phyloP scores from a whole-genome alignment of 2,329 filamentous ascomycete genomes.

The Sporothrix inflata region DNA sequence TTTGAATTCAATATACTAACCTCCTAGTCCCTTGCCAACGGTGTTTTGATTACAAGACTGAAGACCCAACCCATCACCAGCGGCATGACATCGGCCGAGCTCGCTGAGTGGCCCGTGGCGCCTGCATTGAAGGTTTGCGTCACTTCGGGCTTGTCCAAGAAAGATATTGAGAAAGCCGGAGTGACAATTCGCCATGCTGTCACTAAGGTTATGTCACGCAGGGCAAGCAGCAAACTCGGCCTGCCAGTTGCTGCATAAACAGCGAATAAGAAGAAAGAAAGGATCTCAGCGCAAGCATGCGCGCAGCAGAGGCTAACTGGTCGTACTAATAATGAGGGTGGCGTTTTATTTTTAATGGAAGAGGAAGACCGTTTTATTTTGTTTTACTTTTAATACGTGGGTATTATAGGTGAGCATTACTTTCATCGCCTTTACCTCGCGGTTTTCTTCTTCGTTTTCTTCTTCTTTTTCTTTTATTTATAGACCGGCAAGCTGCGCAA shows the following conservation, averaged over 20 bases:
- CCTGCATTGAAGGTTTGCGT: slow-evolving; percentile 91
- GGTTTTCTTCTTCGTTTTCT: too few species aligned
- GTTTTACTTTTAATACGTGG: neutral
- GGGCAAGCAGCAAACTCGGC: slow-evolving; percentile 42
- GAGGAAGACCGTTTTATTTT: neutral
- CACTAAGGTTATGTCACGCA: slow-evolving; percentile 81
- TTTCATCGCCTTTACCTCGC: too few species aligned
- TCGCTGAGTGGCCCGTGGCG: slow-evolving; percentile 67
- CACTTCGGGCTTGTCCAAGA: slow-evolving; percentile 84
- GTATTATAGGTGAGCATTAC: too few species aligned
- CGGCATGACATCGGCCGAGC: slow-evolving; percentile 68
- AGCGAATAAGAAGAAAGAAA: neutral
- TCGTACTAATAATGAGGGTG: neutral
- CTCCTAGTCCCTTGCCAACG: slow-evolving; percentile 77
- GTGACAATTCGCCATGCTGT: slow-evolving; percentile 87
- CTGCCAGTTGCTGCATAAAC: slow-evolving; percentile 32
- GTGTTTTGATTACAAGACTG: slow-evolving; percentile 83
- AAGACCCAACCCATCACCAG: slow-evolving; percentile 73
- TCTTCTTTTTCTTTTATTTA: neutral
- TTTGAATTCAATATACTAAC: slow-evolving; percentile 14
- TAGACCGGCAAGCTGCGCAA: neutral
- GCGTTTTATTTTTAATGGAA: neutral
- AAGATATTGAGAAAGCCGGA: slow-evolving; percentile 94
- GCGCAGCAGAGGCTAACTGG: neutral
- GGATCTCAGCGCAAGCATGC: neutral